phyloP scores from a whole-genome alignment of 345 rosid species.

The Citrus trifoliata region DNA sequence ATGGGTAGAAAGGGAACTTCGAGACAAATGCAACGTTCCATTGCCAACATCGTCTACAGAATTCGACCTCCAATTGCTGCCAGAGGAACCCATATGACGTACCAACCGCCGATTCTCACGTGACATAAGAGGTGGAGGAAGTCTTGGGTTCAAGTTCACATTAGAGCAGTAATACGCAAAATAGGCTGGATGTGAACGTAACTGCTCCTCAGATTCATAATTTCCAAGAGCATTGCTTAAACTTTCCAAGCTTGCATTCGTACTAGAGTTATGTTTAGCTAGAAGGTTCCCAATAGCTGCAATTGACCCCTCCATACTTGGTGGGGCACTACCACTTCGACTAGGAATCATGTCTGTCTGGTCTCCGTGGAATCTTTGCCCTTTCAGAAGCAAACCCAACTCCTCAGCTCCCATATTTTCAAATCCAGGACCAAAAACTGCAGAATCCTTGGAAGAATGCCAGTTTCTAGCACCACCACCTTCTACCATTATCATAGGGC shows the following conservation, averaged over 20 bases:
- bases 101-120: conserved; percentile 64
- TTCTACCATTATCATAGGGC: conserved; percentile 78
- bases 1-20: conserved; percentile 64
- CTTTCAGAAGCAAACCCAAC: conserved; percentile 66
- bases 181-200: conserved; percentile 81
- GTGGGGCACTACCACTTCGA: conserved; percentile 97
- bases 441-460: conserved; percentile 54
- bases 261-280: conserved; percentile 51
- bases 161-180: conserved; percentile 72
- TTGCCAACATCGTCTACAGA: conserved; percentile 56
- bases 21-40: conserved; percentile 40
- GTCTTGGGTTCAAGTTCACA: conserved; percentile 88
- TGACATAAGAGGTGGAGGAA: conserved; percentile 87
- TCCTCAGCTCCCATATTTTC: conserved; percentile 67
- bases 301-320: conserved; percentile 95
- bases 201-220: conserved; percentile 68
- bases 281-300: conserved; percentile 73
- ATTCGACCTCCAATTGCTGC: conserved; percentile 41
- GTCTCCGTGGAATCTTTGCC: conserved; percentile 50
- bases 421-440: conserved; percentile 47
- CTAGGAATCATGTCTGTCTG: conserved; percentile 46
- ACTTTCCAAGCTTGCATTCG: conserved; percentile 46
- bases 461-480: conserved; percentile 51
- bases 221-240: conserved; percentile 51
- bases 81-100: conserved; percentile 66